Evolutionary conservation across 2,329 filamentous ascomycete species (phyloP), one percentile per base, ranked within the genome.

Genomic region (Zopfia rhizophila): DNA sequence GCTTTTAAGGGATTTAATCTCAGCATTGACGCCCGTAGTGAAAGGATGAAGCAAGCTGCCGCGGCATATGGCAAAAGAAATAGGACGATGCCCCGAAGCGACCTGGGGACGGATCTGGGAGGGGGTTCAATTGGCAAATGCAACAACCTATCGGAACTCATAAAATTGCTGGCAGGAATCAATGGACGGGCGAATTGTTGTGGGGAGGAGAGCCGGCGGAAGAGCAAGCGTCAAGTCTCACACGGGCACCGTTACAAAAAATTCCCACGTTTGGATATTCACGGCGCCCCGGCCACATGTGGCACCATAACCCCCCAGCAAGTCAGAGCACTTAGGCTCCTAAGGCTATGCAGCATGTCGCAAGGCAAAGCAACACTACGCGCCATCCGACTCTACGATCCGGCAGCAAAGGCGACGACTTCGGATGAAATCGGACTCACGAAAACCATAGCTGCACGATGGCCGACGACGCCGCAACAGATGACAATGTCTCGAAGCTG

Each of bases 1-100:
- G 60, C 54, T 63, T 70, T 70, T 69, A 70, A 61, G 55, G 61
- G 53, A 50, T 55, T 60, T 38, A 66, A 44, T 58, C 55, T 62
- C 48, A 63, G 69, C 67, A 71, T 71, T 67, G 67, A 64, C 61
- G 51, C 50, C 52, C 41, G 40, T 35, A 56, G 56, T 38, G 55
- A 56, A 58, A 59, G 57, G 55, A 53, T 48, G 53, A 49, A 47
- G 40, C 33, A 52, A 51, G 50, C 45, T 32, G 55, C 60, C 54
- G 56, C 67, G 61, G 65, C 60, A 62, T 63, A 53, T 51, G 56
- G 46, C 43, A 66, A 61, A 63, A 63, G 61, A 61, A 62, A 62
- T 48, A 58, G 54, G 47, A 55, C 54, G 42, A 45, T 45, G 56
- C 51, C 30, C 56, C 53, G 37, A 29, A 19, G 51, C 43, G 32